Base-by-base conservation (phyloP, 164 flowering plant genomes). In the Chimonanthus salicifolius region DNA sequence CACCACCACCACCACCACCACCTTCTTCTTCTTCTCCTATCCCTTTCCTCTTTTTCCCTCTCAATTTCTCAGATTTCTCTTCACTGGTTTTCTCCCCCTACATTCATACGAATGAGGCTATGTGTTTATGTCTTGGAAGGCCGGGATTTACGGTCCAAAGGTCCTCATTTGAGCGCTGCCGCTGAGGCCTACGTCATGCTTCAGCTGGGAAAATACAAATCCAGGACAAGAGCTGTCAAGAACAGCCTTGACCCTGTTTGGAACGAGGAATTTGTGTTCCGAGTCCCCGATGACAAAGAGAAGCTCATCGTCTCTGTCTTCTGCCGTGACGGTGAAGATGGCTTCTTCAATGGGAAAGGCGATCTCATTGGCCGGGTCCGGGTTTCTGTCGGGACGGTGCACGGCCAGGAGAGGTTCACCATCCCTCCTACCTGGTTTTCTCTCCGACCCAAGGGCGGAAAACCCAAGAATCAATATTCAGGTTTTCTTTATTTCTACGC, bases 201-300 rank as follows among this genome's bases (percentile, higher is more conserved):
- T 21, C 78, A 81, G 47, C 68, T 88, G 16, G 95, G 96, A 3
- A 90, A 85, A 71, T 75, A 67, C 63, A 90, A 88, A 70, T 79
- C 85, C 6, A 86, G 81, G 82, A 86, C 91, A 6, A 76, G 88
- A 75, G 78, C 83, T 46, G 64, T 80, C 75, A 85, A 72, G 75
- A 78, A 78, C 33, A 80, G 72, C 9, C 21, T 21, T 0, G 81
- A 83, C 75, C 88, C 88, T 0, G 79, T 84, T 64, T 94, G 98
- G 98, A 90, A 90, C 62, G 95, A 94, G 76, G 98, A 94, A 81
- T 90, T 94, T 71, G 87, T 87, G 63, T 89, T 94, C 78, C 80
- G 84, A 51, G 87, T 87, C 6, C 72, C 74, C 74, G 85, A 82
- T 54, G 6, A 79, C 71, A 84, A 85, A 3, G 97, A 91, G 4